Evolutionary conservation across 1,284 basidiomycete genomes (phyloP), one percentile per base, ranked within the genome.

Genomic region (Ganoderma lingzhi): DNA sequence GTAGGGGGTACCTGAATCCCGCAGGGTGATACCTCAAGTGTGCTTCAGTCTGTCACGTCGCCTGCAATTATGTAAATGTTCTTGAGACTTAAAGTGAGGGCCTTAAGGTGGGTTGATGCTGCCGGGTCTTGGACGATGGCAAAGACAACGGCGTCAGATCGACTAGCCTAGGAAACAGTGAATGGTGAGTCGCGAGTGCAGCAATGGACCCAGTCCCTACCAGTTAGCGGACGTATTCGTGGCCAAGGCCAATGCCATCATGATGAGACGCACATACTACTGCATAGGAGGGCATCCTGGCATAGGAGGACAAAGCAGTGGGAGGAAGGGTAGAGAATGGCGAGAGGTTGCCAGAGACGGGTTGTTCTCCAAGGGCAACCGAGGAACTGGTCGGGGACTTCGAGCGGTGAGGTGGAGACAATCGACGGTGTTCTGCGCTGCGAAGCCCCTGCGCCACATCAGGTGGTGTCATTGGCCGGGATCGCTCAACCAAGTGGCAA

Each of bases 31-130:
- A 76, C 78, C 69, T 74, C 70, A 37, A 80, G 66, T 0, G 76
- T 68, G 42, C 35, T 44, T 17, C 68, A 61, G 55, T 78, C 73
- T 39, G 61, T 70, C 6, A 79, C 66, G 59, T 80, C 78, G 3
- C 67, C 76, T 37, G 75, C 67, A 30, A 79, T 28, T 56, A 79
- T 66, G 53, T 79, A 75, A 2, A 80, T 69, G 45, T 80, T 79
- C 23, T 58, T 55, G 6, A 64, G 17, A 6, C 37, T 30, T 14
- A 59, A 83, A 41, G 62, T 48, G 30, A 76, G 64, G n/a, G 62
- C 37, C 1, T 55, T 55, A 10, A 77, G 70, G 30, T 73, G 74
- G 35, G 63, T 71, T 5, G 76, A 70, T 15, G 41, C 56, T 12
- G 68, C 56, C 19, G 68, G 72, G 53, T 55, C 75, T 30, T 78